Conservation (phyloP, 1,284 basidiomycete species). For the Ganoderma leucocontextum region DNA sequence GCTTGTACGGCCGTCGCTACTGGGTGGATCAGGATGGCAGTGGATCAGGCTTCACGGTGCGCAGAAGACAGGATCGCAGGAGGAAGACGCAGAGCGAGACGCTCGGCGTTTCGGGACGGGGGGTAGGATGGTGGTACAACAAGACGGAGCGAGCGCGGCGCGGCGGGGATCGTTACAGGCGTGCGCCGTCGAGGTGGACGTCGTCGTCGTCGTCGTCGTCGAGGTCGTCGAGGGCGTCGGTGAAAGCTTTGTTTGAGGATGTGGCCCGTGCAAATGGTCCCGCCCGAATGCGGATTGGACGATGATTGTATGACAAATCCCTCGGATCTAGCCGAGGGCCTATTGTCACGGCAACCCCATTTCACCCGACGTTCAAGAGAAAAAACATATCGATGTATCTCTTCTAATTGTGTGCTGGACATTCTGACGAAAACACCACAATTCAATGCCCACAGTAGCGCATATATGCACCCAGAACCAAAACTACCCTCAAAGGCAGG, state of each 20-base stretch:
- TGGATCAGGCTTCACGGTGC: constrained; percentile 9
- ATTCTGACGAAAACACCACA: neutral
- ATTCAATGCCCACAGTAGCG: neutral
- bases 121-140: constrained; percentile 7
- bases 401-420: neutral
- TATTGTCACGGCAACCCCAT: constrained; percentile 34
- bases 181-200: constrained; percentile 14
- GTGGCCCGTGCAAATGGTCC: constrained; percentile 27
- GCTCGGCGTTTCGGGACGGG: constrained; percentile 7
- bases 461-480: neutral
- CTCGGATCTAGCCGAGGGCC: constrained; percentile 33
- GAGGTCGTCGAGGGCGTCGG: constrained; percentile 17
- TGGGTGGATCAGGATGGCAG: constrained; percentile 13
- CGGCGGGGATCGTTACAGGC: constrained; percentile 14
- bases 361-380: neutral
- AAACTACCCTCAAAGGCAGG: neutral
- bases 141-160: neutral
- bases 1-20: constrained; percentile 1
- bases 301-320: constrained; percentile 27
- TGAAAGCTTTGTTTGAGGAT: constrained; percentile 28
- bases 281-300: constrained; percentile 11
- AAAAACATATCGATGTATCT: constrained; percentile 6
- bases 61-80: constrained; percentile 4
- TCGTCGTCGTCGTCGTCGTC: constrained; percentile 21
- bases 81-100: neutral